Conservation (phyloP, 208 protist species). For the Leishmania amazonensis region DNA sequence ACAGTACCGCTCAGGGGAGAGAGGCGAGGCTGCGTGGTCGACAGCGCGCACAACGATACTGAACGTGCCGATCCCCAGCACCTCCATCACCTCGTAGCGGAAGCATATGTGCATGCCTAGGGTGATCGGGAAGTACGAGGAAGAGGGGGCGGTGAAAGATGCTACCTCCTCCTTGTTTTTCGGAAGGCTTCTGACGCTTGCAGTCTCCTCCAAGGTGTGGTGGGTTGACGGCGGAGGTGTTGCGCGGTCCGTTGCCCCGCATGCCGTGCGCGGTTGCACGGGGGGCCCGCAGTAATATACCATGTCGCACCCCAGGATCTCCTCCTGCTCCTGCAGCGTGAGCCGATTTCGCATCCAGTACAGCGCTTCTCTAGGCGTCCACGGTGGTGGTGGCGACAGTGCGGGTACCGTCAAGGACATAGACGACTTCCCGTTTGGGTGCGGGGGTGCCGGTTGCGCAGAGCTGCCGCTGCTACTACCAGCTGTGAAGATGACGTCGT, state of each 20-base stretch:
- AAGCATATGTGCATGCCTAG: conserved; percentile 94
- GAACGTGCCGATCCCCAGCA: conserved; percentile 85
- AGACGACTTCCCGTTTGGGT: background rate
- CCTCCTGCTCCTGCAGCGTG: conserved; percentile 74
- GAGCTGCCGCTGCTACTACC: conserved; percentile 2
- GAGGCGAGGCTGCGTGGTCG: conserved; percentile 75
- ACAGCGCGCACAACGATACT: conserved; percentile 75
- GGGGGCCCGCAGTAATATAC: conserved; percentile 88
- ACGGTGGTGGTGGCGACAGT: conserved; percentile 37
- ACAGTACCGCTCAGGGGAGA: conserved; percentile 32
- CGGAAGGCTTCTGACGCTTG: background rate
- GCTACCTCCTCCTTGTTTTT: background rate
- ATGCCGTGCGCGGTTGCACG: conserved; percentile 24
- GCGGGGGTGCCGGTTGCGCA: background rate
- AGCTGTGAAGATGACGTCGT: background rate
- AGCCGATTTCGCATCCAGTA: conserved; percentile 44
- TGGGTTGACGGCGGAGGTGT: background rate
- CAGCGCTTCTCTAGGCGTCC: conserved; percentile 47
- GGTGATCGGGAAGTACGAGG: conserved; percentile 86
- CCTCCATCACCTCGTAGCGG: conserved; percentile 75
- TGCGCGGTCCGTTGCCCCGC: conserved; percentile 15
- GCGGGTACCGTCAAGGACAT: background rate
- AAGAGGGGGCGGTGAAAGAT: background rate
- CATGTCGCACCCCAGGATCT: conserved; percentile 68
- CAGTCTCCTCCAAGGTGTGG: background rate